Conservation (phyloP, 2,329 filamentous ascomycete species). For the Truncatella angustata region DNA sequence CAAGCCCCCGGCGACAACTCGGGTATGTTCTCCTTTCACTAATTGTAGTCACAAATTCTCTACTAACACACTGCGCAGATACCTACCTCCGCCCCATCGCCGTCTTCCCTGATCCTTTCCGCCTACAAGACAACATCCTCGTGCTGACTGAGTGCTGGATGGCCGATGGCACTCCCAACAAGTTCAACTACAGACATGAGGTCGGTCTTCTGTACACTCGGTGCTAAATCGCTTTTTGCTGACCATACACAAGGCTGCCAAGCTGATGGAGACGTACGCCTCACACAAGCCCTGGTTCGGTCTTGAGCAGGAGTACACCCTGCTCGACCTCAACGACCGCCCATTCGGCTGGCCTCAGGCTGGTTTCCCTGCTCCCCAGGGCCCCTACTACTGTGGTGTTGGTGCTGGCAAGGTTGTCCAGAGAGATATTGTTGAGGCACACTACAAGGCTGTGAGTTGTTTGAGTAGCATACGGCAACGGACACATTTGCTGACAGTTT, state of each 20-base stretch:
- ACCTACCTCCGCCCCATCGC: conserved; percentile 92
- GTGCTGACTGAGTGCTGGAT: conserved; percentile 96
- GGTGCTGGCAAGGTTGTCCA: conserved; percentile 95
- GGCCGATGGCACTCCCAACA: conserved; percentile 91
- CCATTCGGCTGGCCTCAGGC: conserved; percentile 80
- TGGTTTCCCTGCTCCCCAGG: conserved; percentile 88
- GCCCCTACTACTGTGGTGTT: conserved; percentile 97
- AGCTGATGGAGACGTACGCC: conserved; percentile 86
- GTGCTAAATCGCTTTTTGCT: not conserved
- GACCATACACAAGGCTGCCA: conserved; percentile 51
- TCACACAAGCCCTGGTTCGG: conserved; percentile 93
- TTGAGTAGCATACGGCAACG: conserved; percentile 9
- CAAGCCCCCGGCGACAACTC: conserved; percentile 95
- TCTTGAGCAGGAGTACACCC: conserved; percentile 96
- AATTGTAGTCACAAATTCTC: not conserved
- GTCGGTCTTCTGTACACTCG: not conserved
- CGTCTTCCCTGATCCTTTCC: conserved; percentile 90
- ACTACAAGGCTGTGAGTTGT: conserved; percentile 65
- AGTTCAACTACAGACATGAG: conserved; percentile 97
- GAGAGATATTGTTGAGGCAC: conserved; percentile 92
- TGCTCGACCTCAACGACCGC: conserved; percentile 80
- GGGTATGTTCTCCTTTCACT: not conserved
- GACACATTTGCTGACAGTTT: conserved; percentile 50
- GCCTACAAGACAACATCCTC: conserved; percentile 84
- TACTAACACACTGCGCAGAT: conserved; percentile 43